Base-by-base conservation (phyloP, 345 rosid species). In the Brassica rapa region DNA sequence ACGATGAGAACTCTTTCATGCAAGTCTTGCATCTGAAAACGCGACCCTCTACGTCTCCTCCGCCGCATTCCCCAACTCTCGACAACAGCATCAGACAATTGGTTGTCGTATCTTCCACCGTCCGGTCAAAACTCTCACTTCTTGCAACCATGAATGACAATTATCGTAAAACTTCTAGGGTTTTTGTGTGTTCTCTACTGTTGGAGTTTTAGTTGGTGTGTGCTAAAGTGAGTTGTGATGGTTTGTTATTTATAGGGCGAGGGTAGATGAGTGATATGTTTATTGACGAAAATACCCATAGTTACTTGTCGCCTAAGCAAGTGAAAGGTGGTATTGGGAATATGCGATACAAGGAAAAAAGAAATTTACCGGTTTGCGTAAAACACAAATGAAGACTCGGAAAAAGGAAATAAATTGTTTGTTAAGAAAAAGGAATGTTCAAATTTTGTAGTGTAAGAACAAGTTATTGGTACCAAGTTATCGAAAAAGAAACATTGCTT, bases 81-180 rank as follows among this genome's bases (percentile, higher is more conserved):
- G 93, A 84, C 19, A 91, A 82, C 5, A 90, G 73, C 90, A 91
- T 87, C 82, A 90, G 76, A 77, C 91, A 86, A 0, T 66, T 85
- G 3, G 86, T 92, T 23, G 43, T 3, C 25, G 19, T 70, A 9
- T 63, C 62, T 30, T 30, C 80, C 53, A 12, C 62, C 81, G 41
- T n/a, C 41, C 41, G 12, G 15, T 30, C 41, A n/a, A 62, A 39
- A 21, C 27, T 74, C 85, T 35, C 75, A 82, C 63, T 84, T 78
- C 3, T 39, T 68, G 82, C 92, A 85, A 89, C 88, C 82, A 78
- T 66, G 15, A 2, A 12, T 15, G 55, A 8, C 8, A 4, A 3
- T 21, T 66, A 66, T 29, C 33, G 4, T 29, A 1, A 1, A 2
- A 27, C 11, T 23, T 71, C 62, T 78, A 71, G 76, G 81, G 62